Percentiles rank a stretch among this genome's conserved stretches.
These are phyloP conservation scores for Colletotrichum plurivorum DNA, from an alignment of 2,329 filamentous ascomycete species.

Conservation along the genomic window DNA sequence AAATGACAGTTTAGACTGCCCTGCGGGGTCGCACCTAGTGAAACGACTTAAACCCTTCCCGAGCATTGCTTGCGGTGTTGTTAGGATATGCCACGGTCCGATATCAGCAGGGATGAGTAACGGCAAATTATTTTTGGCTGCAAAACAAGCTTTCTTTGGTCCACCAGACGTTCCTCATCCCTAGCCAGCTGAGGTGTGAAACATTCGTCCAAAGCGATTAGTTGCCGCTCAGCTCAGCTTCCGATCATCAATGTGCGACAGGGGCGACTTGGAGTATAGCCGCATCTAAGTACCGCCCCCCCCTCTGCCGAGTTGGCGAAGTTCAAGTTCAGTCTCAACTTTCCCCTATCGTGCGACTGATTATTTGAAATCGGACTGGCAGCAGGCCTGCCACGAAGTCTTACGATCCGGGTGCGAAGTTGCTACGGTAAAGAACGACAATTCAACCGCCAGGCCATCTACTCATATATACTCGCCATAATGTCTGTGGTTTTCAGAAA, in stretches of 20 bases:
- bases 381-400: neutral
- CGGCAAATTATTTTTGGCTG: constrained; percentile 24
- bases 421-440: neutral
- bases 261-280: neutral
- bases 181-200: constrained; percentile 20
- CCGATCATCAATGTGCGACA: neutral
- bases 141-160: constrained; percentile 31
- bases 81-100: neutral
- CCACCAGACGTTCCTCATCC: constrained; percentile 8
- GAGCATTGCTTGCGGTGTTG: neutral
- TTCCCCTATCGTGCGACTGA: too few relatives aligned
- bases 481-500: neutral
- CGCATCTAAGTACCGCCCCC: neutral
- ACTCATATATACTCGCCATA: neutral
- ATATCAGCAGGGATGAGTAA: constrained; percentile 16
- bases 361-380: neutral
- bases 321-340: too few relatives aligned
- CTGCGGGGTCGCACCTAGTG: constrained; percentile 5
- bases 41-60: constrained; percentile 7
- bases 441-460: neutral
- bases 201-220: constrained; percentile 3
- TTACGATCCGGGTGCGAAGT: neutral
- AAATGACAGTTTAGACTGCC: neutral
- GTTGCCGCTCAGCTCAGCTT: constrained; percentile 1
- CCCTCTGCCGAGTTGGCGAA: neutral